Evolutionary conservation across 164 flowering plant species (phyloP).

Genomic region (Stephania cephalantha): DNA sequence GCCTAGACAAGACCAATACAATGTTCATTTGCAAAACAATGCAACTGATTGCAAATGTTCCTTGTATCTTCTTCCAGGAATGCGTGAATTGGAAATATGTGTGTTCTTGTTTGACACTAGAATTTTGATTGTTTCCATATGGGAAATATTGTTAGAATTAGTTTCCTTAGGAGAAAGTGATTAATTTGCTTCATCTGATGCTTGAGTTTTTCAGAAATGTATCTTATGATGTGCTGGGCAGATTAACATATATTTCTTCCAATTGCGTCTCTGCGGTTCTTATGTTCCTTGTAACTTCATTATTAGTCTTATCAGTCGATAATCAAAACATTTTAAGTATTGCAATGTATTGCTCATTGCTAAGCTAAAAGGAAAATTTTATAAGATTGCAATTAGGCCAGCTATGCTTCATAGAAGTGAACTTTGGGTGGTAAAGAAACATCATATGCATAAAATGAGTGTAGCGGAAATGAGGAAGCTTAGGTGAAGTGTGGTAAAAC

Average conservation of each 20-base stretch:
- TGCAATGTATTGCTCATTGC: no score
- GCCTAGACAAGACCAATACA: background rate
- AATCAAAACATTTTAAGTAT: no score
- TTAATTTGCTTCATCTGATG: background rate
- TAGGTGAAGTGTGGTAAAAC: no score
- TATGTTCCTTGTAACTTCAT: no score
- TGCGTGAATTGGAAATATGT: background rate
- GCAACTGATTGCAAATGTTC: background rate
- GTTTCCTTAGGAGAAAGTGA: background rate
- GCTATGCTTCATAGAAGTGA: no score
- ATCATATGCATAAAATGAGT: no score
- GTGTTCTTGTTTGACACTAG: background rate
- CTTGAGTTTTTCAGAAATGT: no score
- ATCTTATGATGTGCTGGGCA: background rate
- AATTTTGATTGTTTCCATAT: background rate
- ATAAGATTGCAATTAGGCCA: no score
- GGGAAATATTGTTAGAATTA: background rate
- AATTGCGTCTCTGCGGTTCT: background rate
- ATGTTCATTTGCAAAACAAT: background rate
- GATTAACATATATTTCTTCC: background rate
- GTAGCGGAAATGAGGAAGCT: no score
- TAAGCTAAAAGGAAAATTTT: no score
- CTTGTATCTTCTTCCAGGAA: background rate
- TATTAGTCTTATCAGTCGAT: no score
- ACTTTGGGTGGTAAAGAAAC: no score